Conservation (phyloP, 768 basidiomycete species). For the Naematelia encephala region DNA sequence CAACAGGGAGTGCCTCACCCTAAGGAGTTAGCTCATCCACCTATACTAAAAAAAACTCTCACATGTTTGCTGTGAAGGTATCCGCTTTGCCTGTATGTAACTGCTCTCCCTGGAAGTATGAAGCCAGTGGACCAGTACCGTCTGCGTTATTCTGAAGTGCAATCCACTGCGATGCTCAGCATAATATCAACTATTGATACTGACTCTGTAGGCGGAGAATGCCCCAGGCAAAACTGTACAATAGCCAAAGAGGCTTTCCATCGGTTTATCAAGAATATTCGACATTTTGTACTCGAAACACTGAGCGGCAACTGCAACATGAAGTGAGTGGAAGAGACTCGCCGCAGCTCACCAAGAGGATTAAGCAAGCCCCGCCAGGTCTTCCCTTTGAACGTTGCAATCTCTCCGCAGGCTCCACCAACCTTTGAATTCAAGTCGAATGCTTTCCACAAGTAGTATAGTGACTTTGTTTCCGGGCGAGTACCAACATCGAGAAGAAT, state of each 20-base stretch:
- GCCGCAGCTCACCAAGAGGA: conserved; percentile 57
- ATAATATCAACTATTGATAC: not conserved
- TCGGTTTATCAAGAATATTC: conserved; percentile 91
- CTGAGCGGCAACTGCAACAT: conserved; percentile 67
- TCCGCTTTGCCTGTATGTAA: conserved; percentile 57
- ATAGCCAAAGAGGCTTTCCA: conserved; percentile 63
- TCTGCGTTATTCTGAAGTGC: conserved; percentile 81
- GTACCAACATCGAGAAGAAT: conserved; percentile 93
- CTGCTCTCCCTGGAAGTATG: conserved; percentile 88
- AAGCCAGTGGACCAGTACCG: conserved; percentile 83
- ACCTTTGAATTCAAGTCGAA: conserved; percentile 70
- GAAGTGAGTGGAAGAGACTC: not conserved
- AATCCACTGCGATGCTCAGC: conserved; percentile 59
- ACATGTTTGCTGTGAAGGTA: conserved; percentile 51
- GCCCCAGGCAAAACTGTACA: conserved; percentile 74
- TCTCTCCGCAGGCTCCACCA: conserved; percentile 93
- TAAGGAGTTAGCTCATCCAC: conserved; percentile 11
- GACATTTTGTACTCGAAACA: conserved; percentile 94
- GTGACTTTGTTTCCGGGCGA: conserved; percentile 75
- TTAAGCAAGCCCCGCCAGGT: conserved; percentile 77
- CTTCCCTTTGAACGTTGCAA: conserved; percentile 86
- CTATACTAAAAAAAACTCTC: conserved; percentile 7
- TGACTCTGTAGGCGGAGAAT: conserved; percentile 70
- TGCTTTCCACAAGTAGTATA: conserved; percentile 93
- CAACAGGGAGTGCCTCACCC: conserved; percentile 10